phyloP scores from a whole-genome alignment of 495 filamentous ascomycete species.

The Hypoxylon lienhwacheense region DNA sequence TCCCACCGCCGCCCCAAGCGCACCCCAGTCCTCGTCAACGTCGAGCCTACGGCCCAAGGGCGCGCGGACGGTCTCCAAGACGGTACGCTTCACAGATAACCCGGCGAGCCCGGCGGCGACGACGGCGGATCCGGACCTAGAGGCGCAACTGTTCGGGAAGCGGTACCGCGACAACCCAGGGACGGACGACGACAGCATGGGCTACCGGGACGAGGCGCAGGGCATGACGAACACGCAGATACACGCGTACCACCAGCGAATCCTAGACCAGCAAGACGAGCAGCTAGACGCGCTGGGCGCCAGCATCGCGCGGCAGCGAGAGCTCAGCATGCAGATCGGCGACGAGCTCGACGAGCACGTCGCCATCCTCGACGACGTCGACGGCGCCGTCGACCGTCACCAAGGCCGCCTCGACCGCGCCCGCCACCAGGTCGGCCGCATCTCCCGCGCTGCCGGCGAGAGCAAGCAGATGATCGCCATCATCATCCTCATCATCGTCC shows the following conservation, averaged over 20 bases:
- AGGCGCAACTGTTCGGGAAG: slow-evolving; percentile 66
- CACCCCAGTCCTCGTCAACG: slow-evolving; percentile 54
- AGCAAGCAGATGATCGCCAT: slow-evolving; percentile 81
- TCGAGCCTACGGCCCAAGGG: slow-evolving; percentile 34
- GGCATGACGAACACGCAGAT: slow-evolving; percentile 78
- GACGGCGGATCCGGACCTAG: slow-evolving; percentile 48
- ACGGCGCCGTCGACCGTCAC: slow-evolving; percentile 80
- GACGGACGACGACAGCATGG: slow-evolving; percentile 47
- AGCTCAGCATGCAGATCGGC: slow-evolving; percentile 93
- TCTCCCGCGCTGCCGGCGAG: slow-evolving; percentile 74
- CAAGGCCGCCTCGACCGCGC: slow-evolving; percentile 72
- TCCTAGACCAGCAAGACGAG: slow-evolving; percentile 85
- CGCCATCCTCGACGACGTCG: slow-evolving; percentile 83
- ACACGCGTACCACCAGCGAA: slow-evolving; percentile 76
- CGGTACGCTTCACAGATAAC: slow-evolving; percentile 87
- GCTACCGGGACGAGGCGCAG: slow-evolving; percentile 55
- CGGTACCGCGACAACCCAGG: slow-evolving; percentile 57
- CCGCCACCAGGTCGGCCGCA: slow-evolving; percentile 64
- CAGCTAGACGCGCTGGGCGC: slow-evolving; percentile 84
- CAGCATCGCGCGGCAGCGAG: slow-evolving; percentile 87
- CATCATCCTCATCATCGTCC: slow-evolving; percentile 69
- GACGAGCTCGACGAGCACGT: slow-evolving; percentile 94
- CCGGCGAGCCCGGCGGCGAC: slow-evolving; percentile 40
- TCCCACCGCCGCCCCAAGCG: slow-evolving; percentile 45
- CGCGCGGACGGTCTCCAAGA: slow-evolving; percentile 57